Percentiles rank a stretch among this genome's conserved stretches.
phyloP scores from a whole-genome alignment of 495 filamentous ascomycete genomes.

The Xylaria grammica region DNA sequence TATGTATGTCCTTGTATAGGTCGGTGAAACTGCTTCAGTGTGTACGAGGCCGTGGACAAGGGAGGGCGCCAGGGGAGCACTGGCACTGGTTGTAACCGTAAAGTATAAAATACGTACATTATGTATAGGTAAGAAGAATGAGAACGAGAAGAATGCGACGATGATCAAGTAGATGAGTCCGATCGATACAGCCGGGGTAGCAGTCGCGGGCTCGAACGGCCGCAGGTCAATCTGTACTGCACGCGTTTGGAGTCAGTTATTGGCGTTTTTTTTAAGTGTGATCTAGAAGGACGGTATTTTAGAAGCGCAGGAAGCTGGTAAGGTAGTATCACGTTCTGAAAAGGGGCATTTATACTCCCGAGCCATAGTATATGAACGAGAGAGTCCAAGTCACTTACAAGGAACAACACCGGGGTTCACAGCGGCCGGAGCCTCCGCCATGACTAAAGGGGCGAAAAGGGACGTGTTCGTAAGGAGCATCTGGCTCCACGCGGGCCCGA shows the following conservation, averaged over 20 bases:
- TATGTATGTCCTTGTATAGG: neutral
- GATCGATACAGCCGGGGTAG: conserved; percentile 65
- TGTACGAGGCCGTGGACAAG: neutral
- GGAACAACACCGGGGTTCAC: conserved; percentile 65
- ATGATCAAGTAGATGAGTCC: conserved; percentile 78
- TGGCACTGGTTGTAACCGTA: neutral
- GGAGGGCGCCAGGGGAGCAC: conserved; percentile 16
- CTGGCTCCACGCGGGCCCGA: conserved; percentile 60
- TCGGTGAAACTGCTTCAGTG: neutral
- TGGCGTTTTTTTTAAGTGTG: conserved; percentile 38
- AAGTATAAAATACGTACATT: conserved; percentile 56
- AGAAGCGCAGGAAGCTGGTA: neutral
- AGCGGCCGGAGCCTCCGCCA: conserved; percentile 60
- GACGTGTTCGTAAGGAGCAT: conserved; percentile 47
- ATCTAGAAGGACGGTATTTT: no score
- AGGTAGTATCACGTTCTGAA: neutral
- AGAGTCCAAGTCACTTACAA: neutral
- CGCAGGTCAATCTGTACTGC: conserved; percentile 61
- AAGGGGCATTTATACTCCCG: neutral
- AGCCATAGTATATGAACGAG: neutral
- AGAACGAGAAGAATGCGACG: conserved; percentile 73
- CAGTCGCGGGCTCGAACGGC: conserved; percentile 62
- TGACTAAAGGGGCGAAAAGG: conserved; percentile 36
- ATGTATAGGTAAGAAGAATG: conserved; percentile 73
- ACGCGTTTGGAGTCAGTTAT: neutral